Evolutionary conservation across 2,329 filamentous ascomycete genomes (phyloP), one percentile per base, ranked within the genome.

Genomic region (Acephala macrosclerotiorum): DNA sequence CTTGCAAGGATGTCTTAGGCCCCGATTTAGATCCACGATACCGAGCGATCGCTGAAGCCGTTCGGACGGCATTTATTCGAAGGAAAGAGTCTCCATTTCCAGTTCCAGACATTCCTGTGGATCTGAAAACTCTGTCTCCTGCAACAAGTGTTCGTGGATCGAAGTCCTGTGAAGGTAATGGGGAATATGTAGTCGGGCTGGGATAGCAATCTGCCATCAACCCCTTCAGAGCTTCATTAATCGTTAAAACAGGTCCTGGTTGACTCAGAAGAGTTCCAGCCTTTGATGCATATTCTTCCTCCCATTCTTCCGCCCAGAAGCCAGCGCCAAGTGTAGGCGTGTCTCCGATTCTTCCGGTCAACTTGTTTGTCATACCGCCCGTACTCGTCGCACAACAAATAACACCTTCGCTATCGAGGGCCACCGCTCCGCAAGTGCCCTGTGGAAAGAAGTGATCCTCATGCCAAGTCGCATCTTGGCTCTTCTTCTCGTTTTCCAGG

Each of bases 21-120:
- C 2, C 26, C 7, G 49, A 53, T 18, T 53, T 53, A 14, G 49
- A 4, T 3, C 49, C 49, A n/a, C 72, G 66, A 53, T 91, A 96
- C 14, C 90, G 85, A 20, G 90, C 89, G 70, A 94, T 90, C 0
- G 92, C 88, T 1, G 87, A 90, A 0, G 90, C 88, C 0, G 91
- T 94, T 36, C 91, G 87, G 0, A 86, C 87, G 1, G 93, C 93
- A 16, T 84, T 86, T 1, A 88, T 81, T 3, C 93, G 88, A 18
- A 97, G 83, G 76, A 97, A 97, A 0, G 91, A 93, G 78, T 97
- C 94, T 0, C 94, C 94, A 72, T 97, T 97, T 0, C 94, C 94
- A 0, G 93, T 95, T 0, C 92, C 91, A 0, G 91, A 95, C 11
- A 93, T 80, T 0, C 84, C 92, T 75, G 87, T 72, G 1, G 72